phyloP scores from a whole-genome alignment of 1,284 basidiomycete species.

The Leccinum discolor region DNA sequence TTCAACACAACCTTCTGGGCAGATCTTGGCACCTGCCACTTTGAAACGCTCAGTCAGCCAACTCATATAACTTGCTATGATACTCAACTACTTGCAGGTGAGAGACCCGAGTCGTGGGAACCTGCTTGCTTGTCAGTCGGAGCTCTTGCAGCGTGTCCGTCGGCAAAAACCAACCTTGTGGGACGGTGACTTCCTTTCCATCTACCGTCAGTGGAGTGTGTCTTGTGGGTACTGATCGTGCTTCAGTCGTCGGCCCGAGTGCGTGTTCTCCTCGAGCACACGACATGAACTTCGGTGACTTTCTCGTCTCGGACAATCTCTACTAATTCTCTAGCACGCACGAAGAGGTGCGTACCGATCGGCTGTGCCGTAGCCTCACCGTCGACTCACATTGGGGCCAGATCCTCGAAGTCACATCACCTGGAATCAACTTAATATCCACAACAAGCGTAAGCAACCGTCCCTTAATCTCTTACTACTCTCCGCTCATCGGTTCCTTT shows the following conservation, averaged over 20 bases:
- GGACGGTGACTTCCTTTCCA: slow-evolving; percentile 86
- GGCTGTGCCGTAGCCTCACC: too few relatives aligned
- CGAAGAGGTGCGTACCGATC: slow-evolving; percentile 66
- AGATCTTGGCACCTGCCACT: neutral
- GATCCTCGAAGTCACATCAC: slow-evolving; percentile 85
- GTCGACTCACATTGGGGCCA: slow-evolving; percentile 28
- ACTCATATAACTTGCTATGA: neutral
- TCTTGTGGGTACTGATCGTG: too few relatives aligned
- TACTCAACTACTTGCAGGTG: neutral
- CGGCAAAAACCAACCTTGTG: slow-evolving; percentile 63
- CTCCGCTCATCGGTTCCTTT: neutral
- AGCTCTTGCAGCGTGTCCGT: slow-evolving; percentile 4
- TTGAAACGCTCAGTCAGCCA: neutral
- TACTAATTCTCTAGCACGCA: neutral
- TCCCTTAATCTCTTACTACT: slow-evolving; percentile 6
- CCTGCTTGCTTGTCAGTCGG: slow-evolving; percentile 46
- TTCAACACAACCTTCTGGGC: neutral
- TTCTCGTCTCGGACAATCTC: too few relatives aligned
- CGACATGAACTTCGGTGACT: too few relatives aligned
- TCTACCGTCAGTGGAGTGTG: too few relatives aligned
- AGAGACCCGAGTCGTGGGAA: slow-evolving; percentile 35
- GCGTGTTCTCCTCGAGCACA: too few relatives aligned
- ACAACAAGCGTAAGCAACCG: slow-evolving; percentile 69
- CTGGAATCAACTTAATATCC: slow-evolving; percentile 91
- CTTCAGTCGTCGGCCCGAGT: too few relatives aligned